Evolutionary conservation across 306 rosid species (phyloP), one percentile per base, ranked within the genome.

Genomic region (Carpinus viminea): DNA sequence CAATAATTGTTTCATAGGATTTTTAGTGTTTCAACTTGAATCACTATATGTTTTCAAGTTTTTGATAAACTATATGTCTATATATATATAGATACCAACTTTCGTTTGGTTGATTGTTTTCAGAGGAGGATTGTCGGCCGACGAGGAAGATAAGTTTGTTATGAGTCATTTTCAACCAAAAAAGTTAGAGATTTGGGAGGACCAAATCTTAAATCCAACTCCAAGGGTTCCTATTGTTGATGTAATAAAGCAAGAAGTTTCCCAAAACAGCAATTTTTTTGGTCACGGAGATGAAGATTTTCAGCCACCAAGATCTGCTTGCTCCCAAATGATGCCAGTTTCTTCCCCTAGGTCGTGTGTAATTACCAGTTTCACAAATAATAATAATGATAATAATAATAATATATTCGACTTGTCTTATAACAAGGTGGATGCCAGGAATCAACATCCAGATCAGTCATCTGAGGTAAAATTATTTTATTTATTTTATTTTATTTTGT

Each of bases 371-470:
- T 62, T 81, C 43, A 66, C 80, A 59, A 78, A 41, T 65, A 82
- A 74, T 74, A 81, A 81, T 75, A 88, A 85, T 65, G 81, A 74
- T 74, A 81, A 81, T 75, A 88, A 85, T 41, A 41, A 38, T 38
- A 38, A 38, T 52, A 73, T 87, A 7, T 77, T 90, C 83, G 93
- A 90, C 79, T 92, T 92, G 90, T 78, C 92, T 79, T 82, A 83
- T 64, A 83, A 87, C 80, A 86, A 86, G 70, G 31, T 72, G 61
- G 85, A 78, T 75, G 79, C 68, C 50, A 84, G 76, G 54, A 89
- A 72, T 68, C 88, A 78, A 80, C 79, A 74, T 18, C 85, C 80
- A 56, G 86, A 86, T 82, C 84, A 76, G 69, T 79, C 80, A 82
- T 80, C 89, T 78, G 85, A 92, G 95, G 97, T 92, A 79, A 79